Conservation (phyloP, 1,139 yeast genomes). For the Schwanniomyces etchellsii region DNA sequence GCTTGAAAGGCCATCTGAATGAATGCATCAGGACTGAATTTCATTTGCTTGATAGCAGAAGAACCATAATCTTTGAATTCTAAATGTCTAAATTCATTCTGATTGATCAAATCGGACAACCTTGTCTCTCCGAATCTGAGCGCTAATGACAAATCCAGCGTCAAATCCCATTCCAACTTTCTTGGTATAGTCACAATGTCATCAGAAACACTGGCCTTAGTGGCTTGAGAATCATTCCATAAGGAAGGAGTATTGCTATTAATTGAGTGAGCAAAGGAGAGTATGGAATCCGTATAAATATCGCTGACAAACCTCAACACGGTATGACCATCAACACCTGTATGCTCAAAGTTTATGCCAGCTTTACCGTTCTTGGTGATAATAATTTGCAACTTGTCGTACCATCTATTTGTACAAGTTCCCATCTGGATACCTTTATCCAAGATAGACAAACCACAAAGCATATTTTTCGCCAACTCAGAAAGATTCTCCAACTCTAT, state of each 20-base stretch:
- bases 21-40: slow-evolving; percentile 90
- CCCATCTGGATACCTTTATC: slow-evolving; percentile 88
- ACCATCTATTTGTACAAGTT: slow-evolving; percentile 93
- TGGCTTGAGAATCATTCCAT: slow-evolving; percentile 41
- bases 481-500: slow-evolving; percentile 60
- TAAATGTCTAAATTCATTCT: slow-evolving; percentile 79
- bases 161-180: slow-evolving; percentile 83
- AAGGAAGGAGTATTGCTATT: slow-evolving; percentile 77
- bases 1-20: slow-evolving; percentile 94
- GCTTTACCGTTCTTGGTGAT: slow-evolving; percentile 91
- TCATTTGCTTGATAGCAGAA: slow-evolving; percentile 74
- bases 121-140: slow-evolving; percentile 89
- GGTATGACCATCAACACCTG: slow-evolving; percentile 95
- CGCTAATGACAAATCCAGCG: slow-evolving; percentile 69
- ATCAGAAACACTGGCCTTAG: slow-evolving; percentile 5
- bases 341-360: slow-evolving; percentile 90
- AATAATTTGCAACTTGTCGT: slow-evolving; percentile 84
- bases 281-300: slow-evolving; percentile 83
- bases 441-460: slow-evolving; percentile 76
- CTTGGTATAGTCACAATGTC: slow-evolving; percentile 63
- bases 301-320: slow-evolving; percentile 84
- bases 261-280: slow-evolving; percentile 80
- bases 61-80: slow-evolving; percentile 77
- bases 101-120: slow-evolving; percentile 79
- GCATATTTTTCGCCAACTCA: slow-evolving; percentile 73